Evolutionary conservation across 2,329 filamentous ascomycete species (phyloP), one percentile per base, ranked within the genome.

Genomic region (Trichoderma guizhouense): DNA sequence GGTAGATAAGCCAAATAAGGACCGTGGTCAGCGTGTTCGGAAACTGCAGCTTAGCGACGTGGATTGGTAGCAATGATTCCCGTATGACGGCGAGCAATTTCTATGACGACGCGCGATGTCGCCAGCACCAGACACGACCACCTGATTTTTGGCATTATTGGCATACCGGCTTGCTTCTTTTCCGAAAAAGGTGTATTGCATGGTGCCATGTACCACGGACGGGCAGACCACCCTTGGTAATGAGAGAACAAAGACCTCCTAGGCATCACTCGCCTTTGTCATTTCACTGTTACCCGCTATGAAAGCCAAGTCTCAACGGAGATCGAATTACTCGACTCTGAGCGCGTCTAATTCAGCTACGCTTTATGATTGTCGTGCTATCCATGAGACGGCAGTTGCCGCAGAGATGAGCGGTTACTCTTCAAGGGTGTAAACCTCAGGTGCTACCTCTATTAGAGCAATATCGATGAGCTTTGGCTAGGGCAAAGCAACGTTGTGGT

Each of bases 11-110:
- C 80, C 83, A 64, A 83, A 82, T 78, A 87, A 87, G 76, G 92
- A 91, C 76, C 91, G 92, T 70, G 89, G 92, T 72, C 94, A 97
- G 81, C 92, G 95, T 74, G 91, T 93, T 72, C 90, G 96, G 78
- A 97, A 97, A 82, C 86, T 99, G 73, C 95, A 98, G 81, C 88
- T 98, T 72, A 97, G 94, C 82, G 96, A 99, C 82, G 93, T 99
- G 81, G 95, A 99, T 82, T 99, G 96, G 96, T 98, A 95, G 77
- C 7, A 28, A 6, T 34, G 28, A 24, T 30, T 39, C 28, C 8
- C 21, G 47, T 12, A 34, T 34, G 11, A 21, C n/a, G 28, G 18
- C 21, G 21, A 32, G 26, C 51, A 30, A 2, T 58, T 14, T 11
- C 11, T 18, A 28, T 58, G 24, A 24, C 24, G 51, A 57, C 24